Evolutionary conservation across 1,139 yeast genomes (phyloP).

Genomic region (Saccharomycopsis hybrid): DNA sequence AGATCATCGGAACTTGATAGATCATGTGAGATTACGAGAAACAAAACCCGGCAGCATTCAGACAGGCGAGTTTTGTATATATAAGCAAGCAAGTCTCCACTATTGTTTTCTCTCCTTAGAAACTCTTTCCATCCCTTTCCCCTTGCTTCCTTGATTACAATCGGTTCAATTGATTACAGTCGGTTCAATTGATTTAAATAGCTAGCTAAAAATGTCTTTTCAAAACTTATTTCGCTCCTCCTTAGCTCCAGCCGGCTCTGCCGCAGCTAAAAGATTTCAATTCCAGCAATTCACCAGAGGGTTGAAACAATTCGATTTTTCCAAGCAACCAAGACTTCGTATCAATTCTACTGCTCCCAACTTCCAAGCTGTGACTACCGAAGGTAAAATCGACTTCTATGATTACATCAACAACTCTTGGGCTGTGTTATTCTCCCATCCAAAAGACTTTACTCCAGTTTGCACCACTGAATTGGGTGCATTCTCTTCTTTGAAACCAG

Average conservation of each 20-base stretch:
- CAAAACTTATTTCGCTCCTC: too few relatives aligned
- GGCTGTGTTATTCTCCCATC: conserved; percentile 80
- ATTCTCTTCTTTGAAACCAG: conserved; percentile 76
- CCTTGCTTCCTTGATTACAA: too few relatives aligned
- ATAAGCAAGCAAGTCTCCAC: too few relatives aligned
- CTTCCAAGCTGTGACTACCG: conserved; percentile 66
- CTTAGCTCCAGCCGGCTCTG: neutral
- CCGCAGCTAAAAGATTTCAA: conserved; percentile 35
- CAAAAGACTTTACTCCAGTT: conserved; percentile 85
- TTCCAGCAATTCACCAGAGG: conserved; percentile 12
- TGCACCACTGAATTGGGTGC: conserved; percentile 91
- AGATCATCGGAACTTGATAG: too few relatives aligned
- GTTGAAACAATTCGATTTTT: conserved; percentile 5
- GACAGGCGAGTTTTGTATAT: too few relatives aligned
- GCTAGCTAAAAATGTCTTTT: too few relatives aligned
- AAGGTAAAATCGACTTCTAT: conserved; percentile 71
- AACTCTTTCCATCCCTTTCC: too few relatives aligned
- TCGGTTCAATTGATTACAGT: too few relatives aligned
- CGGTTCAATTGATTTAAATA: too few relatives aligned
- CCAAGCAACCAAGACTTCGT: conserved; percentile 64
- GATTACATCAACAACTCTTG: conserved; percentile 69
- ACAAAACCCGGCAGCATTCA: too few relatives aligned
- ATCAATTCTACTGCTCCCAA: conserved; percentile 68
- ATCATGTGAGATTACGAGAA: conserved; percentile 60
- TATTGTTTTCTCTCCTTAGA: too few relatives aligned